Conservation (phyloP, 176 grass and related monocot species). For the Aegilops tauschii region DNA sequence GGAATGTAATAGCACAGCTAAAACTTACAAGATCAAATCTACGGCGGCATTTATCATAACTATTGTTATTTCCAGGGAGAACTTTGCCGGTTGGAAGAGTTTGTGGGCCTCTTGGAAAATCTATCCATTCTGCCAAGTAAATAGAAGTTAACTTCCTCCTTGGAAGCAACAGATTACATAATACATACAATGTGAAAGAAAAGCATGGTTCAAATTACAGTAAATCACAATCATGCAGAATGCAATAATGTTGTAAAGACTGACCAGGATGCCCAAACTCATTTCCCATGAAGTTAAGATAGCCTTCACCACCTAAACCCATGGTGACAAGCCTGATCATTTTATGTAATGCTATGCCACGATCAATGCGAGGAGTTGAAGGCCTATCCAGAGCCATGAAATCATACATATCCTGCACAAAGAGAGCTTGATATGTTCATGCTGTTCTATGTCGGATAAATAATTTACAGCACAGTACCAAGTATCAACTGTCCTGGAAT, state of each 20-base stretch:
- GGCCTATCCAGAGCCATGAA: constrained; percentile 90
- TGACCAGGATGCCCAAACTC: constrained; percentile 99
- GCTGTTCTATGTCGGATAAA: constrained; percentile 1
- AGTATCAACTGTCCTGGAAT: background rate
- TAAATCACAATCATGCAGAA: constrained; percentile 13
- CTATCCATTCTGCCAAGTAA: constrained; percentile 88
- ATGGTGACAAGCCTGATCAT: constrained; percentile 99
- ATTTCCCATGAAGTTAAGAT: constrained; percentile 99
- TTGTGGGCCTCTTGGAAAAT: constrained; percentile 85
- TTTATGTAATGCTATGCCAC: constrained; percentile 97
- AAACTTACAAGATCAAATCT: constrained; percentile 92
- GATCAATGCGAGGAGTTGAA: constrained; percentile 91
- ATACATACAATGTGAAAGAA: background rate
- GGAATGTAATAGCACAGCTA: constrained; percentile 21
- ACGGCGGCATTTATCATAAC: constrained; percentile 96
- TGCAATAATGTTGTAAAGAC: constrained; percentile 59
- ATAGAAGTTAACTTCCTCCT: constrained; percentile 3
- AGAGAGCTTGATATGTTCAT: constrained; percentile 19
- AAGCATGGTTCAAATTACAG: background rate
- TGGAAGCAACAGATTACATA: background rate
- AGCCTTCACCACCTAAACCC: constrained; percentile 91
- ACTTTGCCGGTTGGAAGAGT: constrained; percentile 62
- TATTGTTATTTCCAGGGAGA: constrained; percentile 79
- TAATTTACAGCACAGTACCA: constrained; percentile 4
- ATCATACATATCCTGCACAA: constrained; percentile 93